phyloP scores from a whole-genome alignment of 345 rosid genomes.

The Aquilaria malaccensis region DNA sequence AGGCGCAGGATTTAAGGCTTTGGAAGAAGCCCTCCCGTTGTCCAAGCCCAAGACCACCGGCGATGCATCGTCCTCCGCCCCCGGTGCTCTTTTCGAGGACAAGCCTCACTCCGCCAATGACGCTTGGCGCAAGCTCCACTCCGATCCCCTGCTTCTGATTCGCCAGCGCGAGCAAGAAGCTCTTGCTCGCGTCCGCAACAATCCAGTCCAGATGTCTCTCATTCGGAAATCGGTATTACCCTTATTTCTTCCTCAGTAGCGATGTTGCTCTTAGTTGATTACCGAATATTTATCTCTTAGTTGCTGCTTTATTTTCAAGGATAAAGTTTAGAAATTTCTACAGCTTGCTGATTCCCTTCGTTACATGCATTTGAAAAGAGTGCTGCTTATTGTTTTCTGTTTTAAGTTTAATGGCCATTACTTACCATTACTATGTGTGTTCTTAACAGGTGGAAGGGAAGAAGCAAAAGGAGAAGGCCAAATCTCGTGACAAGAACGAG shows the following conservation, averaged over 20 bases:
- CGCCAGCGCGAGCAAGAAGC: slow-evolving; percentile 96
- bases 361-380: too few species aligned
- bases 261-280: too few species aligned
- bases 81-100: slow-evolving; percentile 88
- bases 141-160: slow-evolving; percentile 88
- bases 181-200: slow-evolving; percentile 85
- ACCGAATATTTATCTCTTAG: too few species aligned
- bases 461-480: slow-evolving; percentile 32
- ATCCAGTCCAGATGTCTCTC: slow-evolving; percentile 85
- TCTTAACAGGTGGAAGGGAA: slow-evolving; percentile 40
- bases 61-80: slow-evolving; percentile 34
- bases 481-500: slow-evolving; percentile 14
- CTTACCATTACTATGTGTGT: background rate
- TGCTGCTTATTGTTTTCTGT: too few species aligned
- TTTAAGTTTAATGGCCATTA: background rate
- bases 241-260: too few species aligned
- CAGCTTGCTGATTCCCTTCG: too few species aligned
- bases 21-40: slow-evolving; percentile 37
- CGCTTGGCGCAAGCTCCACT: slow-evolving; percentile 89
- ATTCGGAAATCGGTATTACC: slow-evolving; percentile 76
- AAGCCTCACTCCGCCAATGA: slow-evolving; percentile 78
- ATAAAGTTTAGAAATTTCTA: too few species aligned
- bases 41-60: slow-evolving; percentile 12
- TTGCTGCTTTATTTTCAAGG: too few species aligned
- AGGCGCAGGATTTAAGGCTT: slow-evolving; percentile 61